These are phyloP conservation scores for Aphanomyces invadans DNA, from an alignment of 352 stramenopile species.

Conservation along the genomic window DNA sequence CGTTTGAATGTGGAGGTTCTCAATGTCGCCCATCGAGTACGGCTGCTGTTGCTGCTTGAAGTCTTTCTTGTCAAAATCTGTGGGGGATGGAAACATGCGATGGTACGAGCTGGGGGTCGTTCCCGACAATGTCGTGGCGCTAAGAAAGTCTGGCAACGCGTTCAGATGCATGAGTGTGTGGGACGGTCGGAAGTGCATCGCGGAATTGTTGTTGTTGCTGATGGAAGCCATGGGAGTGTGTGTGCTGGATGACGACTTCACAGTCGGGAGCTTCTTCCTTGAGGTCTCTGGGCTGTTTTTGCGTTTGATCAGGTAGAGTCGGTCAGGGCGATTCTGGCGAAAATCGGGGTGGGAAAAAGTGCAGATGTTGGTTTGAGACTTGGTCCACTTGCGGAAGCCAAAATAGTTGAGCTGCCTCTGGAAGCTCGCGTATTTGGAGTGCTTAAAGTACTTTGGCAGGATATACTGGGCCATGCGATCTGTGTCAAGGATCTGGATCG, in stretches of 20 bases:
- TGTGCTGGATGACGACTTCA: not conserved
- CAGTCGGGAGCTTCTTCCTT: conserved; percentile 10
- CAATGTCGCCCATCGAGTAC: conserved; percentile 7
- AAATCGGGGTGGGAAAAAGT: conserved; percentile 71
- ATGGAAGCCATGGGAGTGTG: no score
- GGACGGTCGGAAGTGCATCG: not conserved
- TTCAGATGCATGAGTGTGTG: not conserved
- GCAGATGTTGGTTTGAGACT: conserved; percentile 63
- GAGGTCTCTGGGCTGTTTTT: conserved; percentile 19
- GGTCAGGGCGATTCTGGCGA: conserved; percentile 47
- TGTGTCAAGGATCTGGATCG: conserved; percentile 65
- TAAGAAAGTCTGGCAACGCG: not conserved
- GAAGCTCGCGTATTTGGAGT: conserved; percentile 89
- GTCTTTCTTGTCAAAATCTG: conserved; percentile 13
- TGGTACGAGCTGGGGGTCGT: not conserved
- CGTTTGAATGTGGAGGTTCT: conserved; percentile 20
- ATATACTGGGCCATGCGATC: conserved; percentile 48
- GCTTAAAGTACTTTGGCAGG: conserved; percentile 90
- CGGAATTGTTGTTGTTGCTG: not conserved
- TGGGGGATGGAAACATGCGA: conserved; percentile 9
- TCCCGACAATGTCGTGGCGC: not conserved
- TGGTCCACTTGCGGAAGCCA: conserved; percentile 81
- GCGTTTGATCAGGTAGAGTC: conserved; percentile 30
- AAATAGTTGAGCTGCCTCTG: conserved; percentile 92
- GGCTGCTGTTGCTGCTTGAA: conserved; percentile 7